Base-by-base conservation (phyloP, 306 rosid genomes). In the Astragalus glycyphyllos region DNA sequence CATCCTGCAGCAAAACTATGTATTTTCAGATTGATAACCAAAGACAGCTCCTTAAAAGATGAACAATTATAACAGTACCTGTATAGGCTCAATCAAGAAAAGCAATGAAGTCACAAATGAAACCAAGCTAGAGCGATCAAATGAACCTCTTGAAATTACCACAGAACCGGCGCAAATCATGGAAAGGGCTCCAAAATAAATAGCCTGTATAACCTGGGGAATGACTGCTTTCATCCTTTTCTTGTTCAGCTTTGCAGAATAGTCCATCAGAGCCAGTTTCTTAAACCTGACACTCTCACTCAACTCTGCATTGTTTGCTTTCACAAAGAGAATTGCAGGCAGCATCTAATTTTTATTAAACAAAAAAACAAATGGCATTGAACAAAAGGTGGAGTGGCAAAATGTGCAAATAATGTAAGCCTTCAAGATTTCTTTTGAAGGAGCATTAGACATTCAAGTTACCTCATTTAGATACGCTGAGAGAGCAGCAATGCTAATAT, bases 401-500 rank as follows among this genome's bases (percentile, higher is more conserved):
- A 53, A 29, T 16, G 14, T 8, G 53, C 45, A 42, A 67, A 62
- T 23, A 35, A 66, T 54, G 31, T 8, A 58, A 42, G 63, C 37
- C 17, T 7, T 26, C 41, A 20, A 57, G 49, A 31, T 63, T 65
- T 57, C 37, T 38, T 47, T 8, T 23, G 45, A 57, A 10, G 41
- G 38, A 38, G 29, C 5, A 17, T 5, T 47, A 45, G 34, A 53
- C 15, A 9, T 34, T 3, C 34, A 38, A 26, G 37, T 31, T 74
- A 92, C 98, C 98, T 92, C 98, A 32, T 92, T 90, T 46, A 90
- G 81, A 74, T 88, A 92, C 7, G 97, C 86, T 11, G 98, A 92
- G 78, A 92, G 87, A 80, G 85, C 82, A 67, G 97, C 97, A 77
- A 84, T 48, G 73, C 89, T 86, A 55, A 83, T 60, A 58, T 83